Evolutionary conservation across 768 basidiomycete genomes (phyloP), one percentile per base, ranked within the genome.

Genomic region (Amanita inopinata): DNA sequence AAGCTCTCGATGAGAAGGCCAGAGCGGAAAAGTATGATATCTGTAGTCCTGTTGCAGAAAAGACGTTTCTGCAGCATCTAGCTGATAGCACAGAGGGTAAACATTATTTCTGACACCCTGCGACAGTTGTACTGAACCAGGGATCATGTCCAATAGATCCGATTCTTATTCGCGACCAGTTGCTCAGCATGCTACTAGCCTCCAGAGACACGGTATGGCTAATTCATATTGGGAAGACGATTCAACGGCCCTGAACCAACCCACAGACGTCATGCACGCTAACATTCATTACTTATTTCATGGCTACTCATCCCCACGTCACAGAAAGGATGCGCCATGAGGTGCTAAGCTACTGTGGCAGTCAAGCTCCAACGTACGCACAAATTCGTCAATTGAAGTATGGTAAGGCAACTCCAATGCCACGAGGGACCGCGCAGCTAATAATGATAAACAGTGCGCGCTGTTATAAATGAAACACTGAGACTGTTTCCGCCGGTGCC

Each of bases 401-500:
- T 55, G 67, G 85, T 86, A 47, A 27, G 63, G 15, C 18, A 22
- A 30, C 11, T 42, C 14, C 22, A 9, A 31, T 23, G 25, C 11
- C 10, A 9, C 32, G n/a, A 48, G 32, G n/a, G 17, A 39, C 14
- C 38, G 43, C 18, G 37, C 33, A 31, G 33, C 37, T 41, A 27
- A 45, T 50, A 40, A n/a, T 25, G 6, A 40, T 12, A 42, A 45
- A 43, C 54, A 76, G 82, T 84, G 66, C 74, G 77, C 46, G 83
- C 83, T 8, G 81, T 87, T 27, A 73, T 89, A 31, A 83, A 88
- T 47, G 87, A 90, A 53, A 79, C 79, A 0, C 66, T 90, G 17
- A 70, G 86, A 12, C 61, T 90, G 1, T 90, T 80, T 61, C 85
- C 85, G 3, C 83, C 86, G 5, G 81, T 89, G 0, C 84, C 85